Conservation (phyloP, 2,329 filamentous ascomycete genomes). For the Amylocarpus encephaloides region DNA sequence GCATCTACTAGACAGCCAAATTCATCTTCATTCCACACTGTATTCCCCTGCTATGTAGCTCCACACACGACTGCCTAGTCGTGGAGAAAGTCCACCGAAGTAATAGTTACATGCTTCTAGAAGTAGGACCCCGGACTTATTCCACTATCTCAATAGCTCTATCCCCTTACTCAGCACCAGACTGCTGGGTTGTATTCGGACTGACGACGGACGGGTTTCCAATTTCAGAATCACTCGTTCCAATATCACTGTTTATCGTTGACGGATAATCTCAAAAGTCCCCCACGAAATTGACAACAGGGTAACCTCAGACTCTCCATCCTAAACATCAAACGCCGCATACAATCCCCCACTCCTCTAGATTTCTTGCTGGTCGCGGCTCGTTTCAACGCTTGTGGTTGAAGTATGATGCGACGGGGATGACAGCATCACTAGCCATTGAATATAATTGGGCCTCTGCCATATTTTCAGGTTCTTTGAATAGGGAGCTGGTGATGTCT, state of each 20-base stretch:
- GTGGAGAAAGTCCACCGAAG: background rate
- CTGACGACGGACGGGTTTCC: background rate
- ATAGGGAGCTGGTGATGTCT: constrained; percentile 6
- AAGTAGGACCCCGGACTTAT: constrained; percentile 8
- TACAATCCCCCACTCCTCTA: background rate
- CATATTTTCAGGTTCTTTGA: constrained; percentile 11
- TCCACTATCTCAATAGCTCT: constrained; percentile 2
- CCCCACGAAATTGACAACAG: constrained; percentile 6
- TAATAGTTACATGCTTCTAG: background rate
- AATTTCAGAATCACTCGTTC: constrained; percentile 6
- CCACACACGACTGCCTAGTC: constrained; percentile 6
- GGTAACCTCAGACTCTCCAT: constrained; percentile 6
- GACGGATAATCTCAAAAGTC: constrained; percentile 8
- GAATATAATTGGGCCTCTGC: constrained; percentile 4
- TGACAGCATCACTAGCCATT: constrained; percentile 37
- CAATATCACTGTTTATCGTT: constrained; percentile 1
- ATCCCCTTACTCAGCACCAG: background rate
- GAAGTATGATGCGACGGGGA: constrained; percentile 85
- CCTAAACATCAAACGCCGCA: constrained; percentile 8
- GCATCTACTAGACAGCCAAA: background rate
- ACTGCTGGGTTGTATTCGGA: background rate
- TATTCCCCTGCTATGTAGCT: background rate
- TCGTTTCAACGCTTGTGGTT: constrained; percentile 97
- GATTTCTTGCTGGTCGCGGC: too few relatives aligned
- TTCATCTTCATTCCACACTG: background rate